Conservation (phyloP, 1,284 basidiomycete genomes). For the Cryptococcus maquisensis region DNA sequence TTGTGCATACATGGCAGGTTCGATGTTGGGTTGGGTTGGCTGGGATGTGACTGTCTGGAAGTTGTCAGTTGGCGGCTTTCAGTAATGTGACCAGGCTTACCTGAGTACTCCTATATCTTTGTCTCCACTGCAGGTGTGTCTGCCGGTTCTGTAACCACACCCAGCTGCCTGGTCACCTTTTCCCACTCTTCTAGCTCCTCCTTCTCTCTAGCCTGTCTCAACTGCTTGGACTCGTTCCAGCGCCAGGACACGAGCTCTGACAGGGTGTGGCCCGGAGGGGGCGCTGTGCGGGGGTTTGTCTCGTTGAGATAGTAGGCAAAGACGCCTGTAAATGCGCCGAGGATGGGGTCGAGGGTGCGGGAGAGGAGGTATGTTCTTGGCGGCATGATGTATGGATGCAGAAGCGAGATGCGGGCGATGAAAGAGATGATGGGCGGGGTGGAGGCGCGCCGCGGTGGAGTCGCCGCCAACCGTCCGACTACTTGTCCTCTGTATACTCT, state of each 20-base stretch:
- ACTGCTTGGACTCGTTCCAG: slow-evolving; percentile 47
- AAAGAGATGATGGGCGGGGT: neutral
- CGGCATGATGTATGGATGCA: too few relatives aligned
- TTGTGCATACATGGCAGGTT: too few relatives aligned
- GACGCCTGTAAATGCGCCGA: slow-evolving; percentile 73
- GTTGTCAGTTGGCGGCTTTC: neutral
- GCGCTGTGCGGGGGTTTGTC: slow-evolving; percentile 71
- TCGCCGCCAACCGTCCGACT: too few relatives aligned
- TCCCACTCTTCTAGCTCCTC: slow-evolving; percentile 36
- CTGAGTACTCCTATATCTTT: neutral
- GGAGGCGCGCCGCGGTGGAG: neutral
- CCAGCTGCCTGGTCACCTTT: slow-evolving; percentile 38
- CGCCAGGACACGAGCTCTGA: slow-evolving; percentile 66
- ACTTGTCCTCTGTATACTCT: too few relatives aligned
- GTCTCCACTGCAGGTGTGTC: neutral
- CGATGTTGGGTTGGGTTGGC: too few relatives aligned
- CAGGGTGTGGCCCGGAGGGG: slow-evolving; percentile 63
- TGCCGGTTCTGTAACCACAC: slow-evolving; percentile 10
- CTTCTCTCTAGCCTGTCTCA: slow-evolving; percentile 22
- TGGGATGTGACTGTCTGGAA: too few relatives aligned
- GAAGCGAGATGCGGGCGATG: neutral
- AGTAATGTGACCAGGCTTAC: neutral
- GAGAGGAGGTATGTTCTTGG: slow-evolving; percentile 44
- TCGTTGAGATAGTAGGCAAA: slow-evolving; percentile 80
- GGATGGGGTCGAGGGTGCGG: slow-evolving; percentile 60